Evolutionary conservation across 208 protist species (phyloP), one percentile per base, ranked within the genome.

Genomic region (Trypanosoma conorhini): DNA sequence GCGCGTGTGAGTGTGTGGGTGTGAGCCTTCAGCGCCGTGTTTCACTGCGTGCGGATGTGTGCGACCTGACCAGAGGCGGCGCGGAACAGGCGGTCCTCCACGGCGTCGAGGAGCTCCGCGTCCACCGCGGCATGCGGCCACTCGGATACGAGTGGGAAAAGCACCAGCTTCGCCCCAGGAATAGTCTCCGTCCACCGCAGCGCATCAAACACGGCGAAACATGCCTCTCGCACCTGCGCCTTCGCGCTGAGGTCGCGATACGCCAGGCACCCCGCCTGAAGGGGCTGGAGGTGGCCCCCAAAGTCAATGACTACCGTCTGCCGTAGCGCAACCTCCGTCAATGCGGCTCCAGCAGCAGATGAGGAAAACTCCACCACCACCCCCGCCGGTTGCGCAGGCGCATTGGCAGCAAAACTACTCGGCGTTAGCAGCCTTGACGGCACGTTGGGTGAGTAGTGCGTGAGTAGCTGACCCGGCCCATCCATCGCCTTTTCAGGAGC

Each of bases 381-480:
- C 9, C 56, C 33, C 46, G 57, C 10, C 1, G 54, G 46, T 67
- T 60, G n/a, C 38, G n/a, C n/a, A 31, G n/a, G 35, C 54, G 61
- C 5, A 63, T 62, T 31, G 28, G 31, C 46, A 22, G 28, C 31
- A 10, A 95, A 50, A 50, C 86, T 89, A 24, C 76, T 82, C 0
- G 90, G 89, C 17, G 86, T 92, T 46, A 94, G 66, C 22, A 97
- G 74, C 15, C 76, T 85, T 19, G 91, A 82, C 4, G 87, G 81
- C 13, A 97, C 80, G 59, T 65, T 67, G 0, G 94, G 94, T 12
- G 92, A 87, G 78, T 97, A 97, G 73, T 97, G 94, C 7, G 91
- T 97, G 42, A 97, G 79, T n/a, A 97, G 67, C 76, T 97, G 94
- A 3, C 94, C 94, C 40, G 94, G 94, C 54, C 91, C 92, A 69